A percentile compares a stretch with the other conserved stretches of the same genome.
These are phyloP conservation scores for Beauveria varroae DNA, from an alignment of 2,329 filamentous ascomycete species.

Conservation along the genomic window DNA sequence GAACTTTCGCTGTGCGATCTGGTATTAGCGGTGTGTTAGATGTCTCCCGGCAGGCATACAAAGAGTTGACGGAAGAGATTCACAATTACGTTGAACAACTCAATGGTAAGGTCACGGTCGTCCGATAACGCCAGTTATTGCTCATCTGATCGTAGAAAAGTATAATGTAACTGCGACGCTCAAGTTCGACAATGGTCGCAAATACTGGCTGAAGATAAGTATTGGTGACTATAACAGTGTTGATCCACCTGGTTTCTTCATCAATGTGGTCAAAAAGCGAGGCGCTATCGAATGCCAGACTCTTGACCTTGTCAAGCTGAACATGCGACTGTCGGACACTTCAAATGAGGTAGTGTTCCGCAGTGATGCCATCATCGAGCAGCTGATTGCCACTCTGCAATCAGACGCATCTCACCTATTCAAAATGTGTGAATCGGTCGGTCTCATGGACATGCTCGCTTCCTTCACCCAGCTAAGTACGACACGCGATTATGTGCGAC, in stretches of 20 bases:
- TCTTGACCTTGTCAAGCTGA: constrained; percentile 73
- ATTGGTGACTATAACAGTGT: constrained; percentile 54
- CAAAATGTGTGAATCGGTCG: constrained; percentile 77
- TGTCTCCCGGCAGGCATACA: constrained; percentile 81
- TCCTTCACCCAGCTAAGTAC: constrained; percentile 70
- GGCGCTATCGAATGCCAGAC: constrained; percentile 84
- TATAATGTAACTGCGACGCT: constrained; percentile 56
- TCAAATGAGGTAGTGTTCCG: constrained; percentile 77
- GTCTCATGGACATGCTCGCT: constrained; percentile 77
- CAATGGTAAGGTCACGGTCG: constrained; percentile 41
- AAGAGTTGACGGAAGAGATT: constrained; percentile 76
- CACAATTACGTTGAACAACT: constrained; percentile 62
- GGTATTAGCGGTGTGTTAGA: constrained; percentile 81
- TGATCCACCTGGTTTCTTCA: constrained; percentile 58
- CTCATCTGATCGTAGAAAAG: constrained; percentile 31
- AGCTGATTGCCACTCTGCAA: constrained; percentile 65
- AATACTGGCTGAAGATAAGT: constrained; percentile 69
- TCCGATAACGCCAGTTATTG: not conserved
- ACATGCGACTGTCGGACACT: constrained; percentile 67
- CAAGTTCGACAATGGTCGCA: constrained; percentile 68
- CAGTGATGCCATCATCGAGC: constrained; percentile 69
- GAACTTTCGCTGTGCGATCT: constrained; percentile 82
- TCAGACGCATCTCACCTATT: constrained; percentile 67
- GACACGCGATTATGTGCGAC: constrained; percentile 51
- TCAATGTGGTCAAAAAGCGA: constrained; percentile 68